Conservation (phyloP, 768 basidiomycete genomes). For the Boletus subparvulus region DNA sequence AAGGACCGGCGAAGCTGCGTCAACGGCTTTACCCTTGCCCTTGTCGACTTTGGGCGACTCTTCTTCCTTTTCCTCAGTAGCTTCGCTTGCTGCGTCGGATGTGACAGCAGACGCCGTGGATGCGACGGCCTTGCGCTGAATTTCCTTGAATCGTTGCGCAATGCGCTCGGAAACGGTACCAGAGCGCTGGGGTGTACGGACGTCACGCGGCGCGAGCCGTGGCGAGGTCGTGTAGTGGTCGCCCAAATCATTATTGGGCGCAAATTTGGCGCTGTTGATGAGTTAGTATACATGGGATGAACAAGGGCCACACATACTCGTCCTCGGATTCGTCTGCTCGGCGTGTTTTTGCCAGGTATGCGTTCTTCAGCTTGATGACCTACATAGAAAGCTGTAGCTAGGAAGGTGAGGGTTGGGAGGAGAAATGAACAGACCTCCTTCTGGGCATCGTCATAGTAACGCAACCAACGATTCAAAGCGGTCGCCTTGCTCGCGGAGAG, state of each 20-base stretch:
- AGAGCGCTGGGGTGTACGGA: constrained; percentile 57
- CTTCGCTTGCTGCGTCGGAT: constrained; percentile 21
- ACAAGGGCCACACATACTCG: constrained; percentile 58
- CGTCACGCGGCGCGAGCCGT: constrained; percentile 55
- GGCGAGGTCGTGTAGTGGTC: constrained; percentile 88
- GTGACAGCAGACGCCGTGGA: constrained; percentile 30
- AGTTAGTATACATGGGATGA: constrained; percentile 2
- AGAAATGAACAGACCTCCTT: constrained; percentile 48
- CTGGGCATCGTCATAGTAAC: constrained; percentile 67
- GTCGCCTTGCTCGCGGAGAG: constrained; percentile 56
- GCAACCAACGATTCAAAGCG: constrained; percentile 65
- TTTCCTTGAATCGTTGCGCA: constrained; percentile 74
- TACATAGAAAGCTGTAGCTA: constrained; percentile 23
- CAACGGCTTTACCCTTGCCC: constrained; percentile 71
- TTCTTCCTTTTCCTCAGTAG: constrained; percentile 34
- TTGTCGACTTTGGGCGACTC: constrained; percentile 67
- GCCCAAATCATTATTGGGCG: constrained; percentile 59
- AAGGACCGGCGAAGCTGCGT: constrained; percentile 33
- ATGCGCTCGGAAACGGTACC: constrained; percentile 88
- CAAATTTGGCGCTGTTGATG: constrained; percentile 74
- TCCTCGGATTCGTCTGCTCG: constrained; percentile 92
- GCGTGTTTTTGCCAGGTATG: constrained; percentile 75
- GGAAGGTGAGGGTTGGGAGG: neutral
- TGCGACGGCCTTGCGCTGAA: constrained; percentile 56
- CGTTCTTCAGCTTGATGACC: constrained; percentile 66